A percentile compares a stretch with the other conserved stretches of the same genome.
phyloP scores from a whole-genome alignment of 2,329 filamentous ascomycete species.

The Claviceps purpurea region DNA sequence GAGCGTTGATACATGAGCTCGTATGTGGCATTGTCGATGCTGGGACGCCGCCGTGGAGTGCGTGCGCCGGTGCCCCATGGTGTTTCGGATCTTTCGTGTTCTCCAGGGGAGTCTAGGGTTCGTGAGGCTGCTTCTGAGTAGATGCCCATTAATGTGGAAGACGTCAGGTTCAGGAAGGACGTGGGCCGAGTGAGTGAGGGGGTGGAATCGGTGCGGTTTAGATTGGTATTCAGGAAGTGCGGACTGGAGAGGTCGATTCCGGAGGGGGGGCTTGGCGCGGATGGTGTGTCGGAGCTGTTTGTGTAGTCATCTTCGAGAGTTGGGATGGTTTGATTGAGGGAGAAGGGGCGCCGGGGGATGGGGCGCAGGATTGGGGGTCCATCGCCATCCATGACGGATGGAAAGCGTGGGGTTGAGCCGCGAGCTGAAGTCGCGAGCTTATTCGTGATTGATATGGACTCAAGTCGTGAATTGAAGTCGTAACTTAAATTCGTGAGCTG shows the following conservation, averaged over 20 bases:
- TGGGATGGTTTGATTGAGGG: slow-evolving; percentile 36
- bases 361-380: slow-evolving; percentile 51
- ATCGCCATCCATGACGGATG: slow-evolving; percentile 23
- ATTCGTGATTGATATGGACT: too few species aligned
- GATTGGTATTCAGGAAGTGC: slow-evolving; percentile 30
- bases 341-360: slow-evolving; percentile 58
- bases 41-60: slow-evolving; percentile 41
- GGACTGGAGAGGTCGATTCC: slow-evolving; percentile 20
- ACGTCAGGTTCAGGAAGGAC: slow-evolving; percentile 75
- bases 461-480: too few species aligned
- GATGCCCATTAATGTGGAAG: slow-evolving; percentile 82
- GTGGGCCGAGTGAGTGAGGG: slow-evolving; percentile 50
- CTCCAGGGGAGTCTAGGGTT: slow-evolving; percentile 28
- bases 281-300: slow-evolving; percentile 12
- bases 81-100: slow-evolving; percentile 44
- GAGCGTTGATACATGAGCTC: slow-evolving; percentile 29
- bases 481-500: too few species aligned
- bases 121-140: slow-evolving; percentile 56
- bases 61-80: slow-evolving; percentile 70
- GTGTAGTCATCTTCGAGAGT: slow-evolving; percentile 27
- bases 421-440: not conserved
- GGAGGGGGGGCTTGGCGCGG: slow-evolving; percentile 12
- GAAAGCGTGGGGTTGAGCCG: not conserved
- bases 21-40: slow-evolving; percentile 31
- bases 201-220: slow-evolving; percentile 17